Conservation (phyloP, 805 yeast species). For the Metschnikowia corniflorae region DNA sequence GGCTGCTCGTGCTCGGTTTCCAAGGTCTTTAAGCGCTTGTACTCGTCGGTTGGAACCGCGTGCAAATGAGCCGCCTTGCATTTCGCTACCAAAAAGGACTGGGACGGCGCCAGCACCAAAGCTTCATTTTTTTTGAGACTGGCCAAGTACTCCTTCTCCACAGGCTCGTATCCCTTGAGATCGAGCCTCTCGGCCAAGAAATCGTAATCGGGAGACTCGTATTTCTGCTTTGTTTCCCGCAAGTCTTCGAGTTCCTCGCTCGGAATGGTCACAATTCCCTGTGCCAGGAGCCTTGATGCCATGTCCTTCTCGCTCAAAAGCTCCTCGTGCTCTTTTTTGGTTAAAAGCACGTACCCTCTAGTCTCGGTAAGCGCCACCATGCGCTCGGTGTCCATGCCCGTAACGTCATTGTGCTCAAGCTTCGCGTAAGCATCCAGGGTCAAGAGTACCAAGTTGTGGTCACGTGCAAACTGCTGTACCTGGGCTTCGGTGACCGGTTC, state of each 20-base stretch:
- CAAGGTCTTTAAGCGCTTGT: conserved; percentile 13
- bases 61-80: conserved; percentile 19
- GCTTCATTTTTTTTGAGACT: conserved; percentile 14
- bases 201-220: conserved; percentile 23
- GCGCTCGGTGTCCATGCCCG: conserved; percentile 22
- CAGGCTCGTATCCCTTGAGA: conserved; percentile 16
- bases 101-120: conserved; percentile 22
- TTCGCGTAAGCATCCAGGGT: conserved; percentile 32
- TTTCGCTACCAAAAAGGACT: conserved; percentile 22
- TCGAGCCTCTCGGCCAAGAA: conserved; percentile 21
- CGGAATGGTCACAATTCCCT: conserved; percentile 35
- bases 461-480: conserved; percentile 33
- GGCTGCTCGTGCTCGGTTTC: conserved; percentile 33
- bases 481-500: conserved; percentile 19
- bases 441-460: conserved; percentile 30
- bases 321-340: conserved; percentile 24
- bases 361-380: conserved; percentile 21
- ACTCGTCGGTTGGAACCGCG: conserved; percentile 19
- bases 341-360: conserved; percentile 28
- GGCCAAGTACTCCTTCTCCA: conserved; percentile 12
- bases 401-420: conserved; percentile 25
- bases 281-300: conserved; percentile 26
- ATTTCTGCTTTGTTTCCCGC: conserved; percentile 9
- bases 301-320: conserved; percentile 34
- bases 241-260: conserved; percentile 19